Base-by-base conservation (phyloP, 1,284 basidiomycete genomes). In the Heterobasidion occidentale region DNA sequence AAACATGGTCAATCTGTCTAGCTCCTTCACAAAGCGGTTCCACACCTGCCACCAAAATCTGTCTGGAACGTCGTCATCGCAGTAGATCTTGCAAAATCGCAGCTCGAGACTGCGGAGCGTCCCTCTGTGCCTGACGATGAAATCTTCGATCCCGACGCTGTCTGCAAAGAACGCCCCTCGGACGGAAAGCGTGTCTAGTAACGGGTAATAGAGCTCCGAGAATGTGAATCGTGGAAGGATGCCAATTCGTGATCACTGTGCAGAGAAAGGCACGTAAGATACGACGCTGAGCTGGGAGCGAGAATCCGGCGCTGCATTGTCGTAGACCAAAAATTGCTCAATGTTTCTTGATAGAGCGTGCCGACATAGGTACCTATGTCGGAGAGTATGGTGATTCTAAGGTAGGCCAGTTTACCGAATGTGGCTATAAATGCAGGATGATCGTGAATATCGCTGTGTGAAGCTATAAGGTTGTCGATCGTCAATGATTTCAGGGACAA, bases 191-290 rank as follows among this genome's bases (percentile, higher is more conserved):
- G 53, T 45, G 3, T 52, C 55, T 20, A 65, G 60, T 1, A 50
- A 48, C 14, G 62, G 61, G 56, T 61, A 65, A 51, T 56, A 59
- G 38, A 64, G 56, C 27, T 53, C 60, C 36, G 59, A 56, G 46
- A 65, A 57, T 46, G 61, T 59, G 36, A 63, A 49, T n/a, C 52
- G 55, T 3, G 59, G 59, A 12, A 52, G 46, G 34, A 49, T 46
- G 27, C 62, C 61, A 64, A 59, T 1, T 61, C 61, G 47, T 63
- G 61, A 56, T 65, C 62, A 55, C 61, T 65, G 50, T 54, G 56
- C 9, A 65, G 58, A 19, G 58, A 35, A 36, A 65, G 61, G 15
- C 60, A 61, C 34, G 58, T 63, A 20, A 65, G 58, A 19, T 42
- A 52, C 9, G 46, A 34, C 33, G 61, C 58, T 6, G 64, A n/a